Evolutionary conservation across 768 basidiomycete genomes (phyloP), one percentile per base, ranked within the genome.

Genomic region (Rhodosporidiobolus sp.): DNA sequence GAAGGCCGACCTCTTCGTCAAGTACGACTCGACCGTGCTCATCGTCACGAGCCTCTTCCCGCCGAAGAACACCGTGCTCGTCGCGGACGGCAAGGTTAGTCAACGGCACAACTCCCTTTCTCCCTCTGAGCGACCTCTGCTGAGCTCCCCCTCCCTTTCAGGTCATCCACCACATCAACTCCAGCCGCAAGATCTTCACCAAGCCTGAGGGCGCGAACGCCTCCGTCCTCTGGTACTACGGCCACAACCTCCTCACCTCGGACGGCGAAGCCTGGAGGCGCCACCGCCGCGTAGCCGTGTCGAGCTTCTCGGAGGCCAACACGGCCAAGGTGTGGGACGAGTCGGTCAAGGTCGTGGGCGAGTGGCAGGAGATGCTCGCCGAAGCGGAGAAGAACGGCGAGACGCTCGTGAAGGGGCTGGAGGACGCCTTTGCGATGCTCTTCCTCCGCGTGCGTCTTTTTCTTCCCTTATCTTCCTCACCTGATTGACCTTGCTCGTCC

Each of bases 241-340:
- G 89, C 12, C 78, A 78, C 10, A 90, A 89, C 72, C 86, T 89
- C 57, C 84, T 89, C 26, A 85, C 84, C 4, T 85, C 86, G 0
- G 88, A 89, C 76, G 86, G 85, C n/a, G 85, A 86, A 5, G 83
- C 86, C 69, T 89, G 88, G 88, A 88, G 88, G 79, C 84, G 84
- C 43, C 87, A 87, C 73, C 81, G 88, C 3, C 87, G 86, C 77
- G 84, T 89, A 50, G 81, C 85, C n/a, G 86, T 86, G 2, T 87
- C 88, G n/a, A 85, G 87, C 0, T 89, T 89, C 78, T 86, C 86
- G 9, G 87, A 77, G 74, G 58, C 62, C 38, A 79, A 75, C 52
- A 77, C 73, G 46, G 28, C 43, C 52, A 58, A 71, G 16, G 73
- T 77, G 0, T 78, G 76, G 76, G 62, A 67, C 2, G 60, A 75